Conservation (phyloP, 805 yeast genomes). For the Wickerhamiella sergipiensis region DNA sequence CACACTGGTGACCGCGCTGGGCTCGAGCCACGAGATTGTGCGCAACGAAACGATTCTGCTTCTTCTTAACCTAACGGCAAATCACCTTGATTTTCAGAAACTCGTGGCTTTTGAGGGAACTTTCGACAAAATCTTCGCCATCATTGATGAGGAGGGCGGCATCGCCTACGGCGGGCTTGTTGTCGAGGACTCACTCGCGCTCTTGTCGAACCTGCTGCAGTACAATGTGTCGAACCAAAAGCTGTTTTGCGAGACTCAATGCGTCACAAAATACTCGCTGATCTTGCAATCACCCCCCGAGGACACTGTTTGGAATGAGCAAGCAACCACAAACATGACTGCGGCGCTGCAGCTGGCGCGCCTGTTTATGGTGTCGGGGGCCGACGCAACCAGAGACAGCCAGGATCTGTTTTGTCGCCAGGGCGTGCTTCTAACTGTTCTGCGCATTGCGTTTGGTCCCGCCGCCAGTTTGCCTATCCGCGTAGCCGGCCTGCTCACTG, state of each 20-base stretch:
- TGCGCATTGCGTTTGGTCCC: constrained; percentile 55
- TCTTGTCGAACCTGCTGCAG: constrained; percentile 56
- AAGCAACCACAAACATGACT: constrained; percentile 50
- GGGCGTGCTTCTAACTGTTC: constrained; percentile 49
- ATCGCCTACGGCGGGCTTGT: constrained; percentile 78
- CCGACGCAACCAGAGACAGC: constrained; percentile 43
- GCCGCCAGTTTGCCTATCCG: constrained; percentile 53
- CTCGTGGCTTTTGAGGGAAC: constrained; percentile 90
- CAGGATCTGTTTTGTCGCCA: constrained; percentile 49
- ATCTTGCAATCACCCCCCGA: constrained; percentile 49
- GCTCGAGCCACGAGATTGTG: constrained; percentile 65
- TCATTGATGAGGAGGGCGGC: constrained; percentile 80
- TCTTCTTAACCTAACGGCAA: constrained; percentile 69
- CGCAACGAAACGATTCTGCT: constrained; percentile 72
- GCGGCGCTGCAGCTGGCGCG: constrained; percentile 60
- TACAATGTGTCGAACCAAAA: constrained; percentile 86
- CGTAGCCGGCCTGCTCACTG: constrained; percentile 52
- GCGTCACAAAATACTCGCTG: constrained; percentile 49
- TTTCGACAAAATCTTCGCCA: constrained; percentile 66
- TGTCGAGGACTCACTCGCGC: constrained; percentile 79
- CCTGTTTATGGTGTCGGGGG: constrained; percentile 59
- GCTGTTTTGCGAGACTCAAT: constrained; percentile 71
- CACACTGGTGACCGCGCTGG: constrained; percentile 47
- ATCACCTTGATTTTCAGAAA: constrained; percentile 77
- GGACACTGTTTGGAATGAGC: constrained; percentile 55